A percentile compares a stretch with the other conserved stretches of the same genome.
Evolutionary conservation across 2,329 filamentous ascomycete species (phyloP).

Genomic region (Sporothrix luriei): DNA sequence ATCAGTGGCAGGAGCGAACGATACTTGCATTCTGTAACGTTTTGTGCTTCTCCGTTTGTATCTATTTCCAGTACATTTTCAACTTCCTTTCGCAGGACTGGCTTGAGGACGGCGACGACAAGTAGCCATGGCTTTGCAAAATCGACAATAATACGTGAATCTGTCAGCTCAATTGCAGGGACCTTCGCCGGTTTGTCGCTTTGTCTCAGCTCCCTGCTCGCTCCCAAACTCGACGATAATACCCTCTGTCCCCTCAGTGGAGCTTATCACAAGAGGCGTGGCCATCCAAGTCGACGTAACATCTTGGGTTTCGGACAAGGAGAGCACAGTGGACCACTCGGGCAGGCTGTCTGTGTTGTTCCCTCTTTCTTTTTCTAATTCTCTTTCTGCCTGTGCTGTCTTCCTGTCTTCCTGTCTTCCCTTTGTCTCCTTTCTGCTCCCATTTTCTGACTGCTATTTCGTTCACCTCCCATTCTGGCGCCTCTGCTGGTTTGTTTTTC

Average conservation of each 20-base stretch:
- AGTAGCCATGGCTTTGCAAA: neutral
- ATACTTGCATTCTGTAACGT: neutral
- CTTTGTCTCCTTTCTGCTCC: slow-evolving; percentile 2
- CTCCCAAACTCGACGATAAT: slow-evolving; percentile 24
- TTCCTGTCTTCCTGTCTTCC: slow-evolving; percentile 1
- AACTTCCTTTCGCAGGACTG: no score
- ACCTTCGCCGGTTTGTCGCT: neutral
- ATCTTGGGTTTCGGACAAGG: slow-evolving; percentile 31
- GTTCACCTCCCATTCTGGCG: neutral
- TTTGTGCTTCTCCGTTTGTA: neutral
- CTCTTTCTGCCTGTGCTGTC: neutral
- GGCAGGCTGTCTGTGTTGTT: slow-evolving; percentile 22
- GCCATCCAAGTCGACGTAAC: slow-evolving; percentile 24
- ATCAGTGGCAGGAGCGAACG: slow-evolving; percentile 12
- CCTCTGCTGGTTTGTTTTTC: slow-evolving; percentile 11
- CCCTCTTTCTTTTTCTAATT: neutral
- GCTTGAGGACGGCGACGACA: neutral
- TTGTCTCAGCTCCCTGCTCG: slow-evolving; percentile 27
- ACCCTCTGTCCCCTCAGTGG: neutral
- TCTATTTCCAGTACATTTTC: neutral
- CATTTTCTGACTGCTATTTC: neutral
- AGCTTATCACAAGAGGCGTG: neutral
- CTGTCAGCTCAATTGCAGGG: neutral
- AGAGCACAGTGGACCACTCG: neutral
- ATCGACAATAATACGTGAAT: neutral